phyloP scores from a whole-genome alignment of 495 filamentous ascomycete species.

The Podospora appendiculata region DNA sequence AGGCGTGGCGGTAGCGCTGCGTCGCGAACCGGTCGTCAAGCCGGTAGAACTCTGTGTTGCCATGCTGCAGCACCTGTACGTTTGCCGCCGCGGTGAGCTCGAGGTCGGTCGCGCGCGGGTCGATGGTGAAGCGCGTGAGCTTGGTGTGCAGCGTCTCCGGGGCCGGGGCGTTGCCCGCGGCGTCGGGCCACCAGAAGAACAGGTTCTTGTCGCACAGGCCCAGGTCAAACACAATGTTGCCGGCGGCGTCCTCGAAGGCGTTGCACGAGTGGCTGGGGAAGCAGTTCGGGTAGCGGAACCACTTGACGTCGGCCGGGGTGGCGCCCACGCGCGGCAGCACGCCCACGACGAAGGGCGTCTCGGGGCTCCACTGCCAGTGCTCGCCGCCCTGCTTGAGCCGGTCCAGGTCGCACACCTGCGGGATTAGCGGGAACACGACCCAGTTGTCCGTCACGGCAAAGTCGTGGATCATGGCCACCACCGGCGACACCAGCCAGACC shows the following conservation, averaged over 20 bases:
- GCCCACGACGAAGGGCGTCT: slow-evolving; percentile 35
- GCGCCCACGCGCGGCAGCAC: slow-evolving; percentile 37
- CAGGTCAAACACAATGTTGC: slow-evolving; percentile 41
- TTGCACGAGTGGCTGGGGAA: slow-evolving; percentile 41
- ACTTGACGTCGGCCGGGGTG: slow-evolving; percentile 34
- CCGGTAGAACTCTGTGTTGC: slow-evolving; percentile 43
- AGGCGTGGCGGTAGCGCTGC: slow-evolving; percentile 39
- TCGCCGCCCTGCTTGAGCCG: slow-evolving; percentile 41
- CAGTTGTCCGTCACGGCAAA: slow-evolving; percentile 43
- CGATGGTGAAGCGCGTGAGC: slow-evolving; percentile 28
- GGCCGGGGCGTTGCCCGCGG: slow-evolving; percentile 14
- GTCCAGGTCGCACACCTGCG: slow-evolving; percentile 33
- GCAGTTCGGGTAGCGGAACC: slow-evolving; percentile 31
- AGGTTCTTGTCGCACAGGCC: slow-evolving; percentile 38
- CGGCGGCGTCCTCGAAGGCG: slow-evolving; percentile 39
- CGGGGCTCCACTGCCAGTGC: slow-evolving; percentile 41
- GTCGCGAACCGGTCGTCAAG: slow-evolving; percentile 44
- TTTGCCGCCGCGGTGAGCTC: slow-evolving; percentile 10
- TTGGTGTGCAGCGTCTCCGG: slow-evolving; percentile 6
- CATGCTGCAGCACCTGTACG: slow-evolving; percentile 21
- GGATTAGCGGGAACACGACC: slow-evolving; percentile 38
- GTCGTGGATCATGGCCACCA: slow-evolving; percentile 45
- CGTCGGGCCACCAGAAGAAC: slow-evolving; percentile 44
- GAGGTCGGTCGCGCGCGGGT: slow-evolving; percentile 24
- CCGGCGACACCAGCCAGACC: slow-evolving; percentile 36